These are phyloP conservation scores for Dactylellina haptotyla DNA, from an alignment of 2,329 filamentous ascomycete species.

Conservation along the genomic window DNA sequence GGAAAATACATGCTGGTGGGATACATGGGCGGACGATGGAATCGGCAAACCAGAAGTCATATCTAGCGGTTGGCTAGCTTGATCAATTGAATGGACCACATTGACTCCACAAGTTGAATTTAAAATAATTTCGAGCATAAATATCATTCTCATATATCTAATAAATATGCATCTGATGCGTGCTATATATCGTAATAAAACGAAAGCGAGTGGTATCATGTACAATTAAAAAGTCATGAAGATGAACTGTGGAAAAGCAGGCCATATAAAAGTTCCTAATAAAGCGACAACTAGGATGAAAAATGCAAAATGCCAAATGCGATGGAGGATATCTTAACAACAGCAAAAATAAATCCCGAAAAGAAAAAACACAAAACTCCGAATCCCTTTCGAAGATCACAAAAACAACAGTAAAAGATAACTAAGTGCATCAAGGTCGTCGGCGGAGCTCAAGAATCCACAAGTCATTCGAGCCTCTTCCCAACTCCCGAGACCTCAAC, in stretches of 20 bases:
- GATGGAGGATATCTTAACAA: not conserved
- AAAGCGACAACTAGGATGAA: too few species aligned
- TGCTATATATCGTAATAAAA: not conserved
- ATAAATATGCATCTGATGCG: too few species aligned
- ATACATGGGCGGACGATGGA: slow-evolving; percentile 45
- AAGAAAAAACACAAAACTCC: not conserved
- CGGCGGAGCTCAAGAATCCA: not conserved
- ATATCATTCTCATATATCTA: too few species aligned
- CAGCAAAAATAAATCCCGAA: not conserved
- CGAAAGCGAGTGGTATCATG: not conserved
- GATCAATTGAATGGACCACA: not conserved
- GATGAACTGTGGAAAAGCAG: not conserved
- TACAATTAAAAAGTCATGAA: not conserved
- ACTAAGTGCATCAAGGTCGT: too few species aligned
- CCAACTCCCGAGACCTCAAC: slow-evolving; percentile 76
- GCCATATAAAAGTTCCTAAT: not conserved
- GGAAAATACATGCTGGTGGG: slow-evolving; percentile 24
- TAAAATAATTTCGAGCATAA: too few species aligned
- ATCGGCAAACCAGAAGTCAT: slow-evolving; percentile 22
- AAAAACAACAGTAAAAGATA: too few species aligned
- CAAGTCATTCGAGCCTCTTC: slow-evolving; percentile 60
- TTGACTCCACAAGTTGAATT: too few species aligned
- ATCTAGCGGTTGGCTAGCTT: slow-evolving; percentile 23
- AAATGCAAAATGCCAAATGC: not conserved
- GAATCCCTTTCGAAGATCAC: too few species aligned